phyloP scores from a whole-genome alignment of 2,329 filamentous ascomycete species.

The Onygenales sp. region DNA sequence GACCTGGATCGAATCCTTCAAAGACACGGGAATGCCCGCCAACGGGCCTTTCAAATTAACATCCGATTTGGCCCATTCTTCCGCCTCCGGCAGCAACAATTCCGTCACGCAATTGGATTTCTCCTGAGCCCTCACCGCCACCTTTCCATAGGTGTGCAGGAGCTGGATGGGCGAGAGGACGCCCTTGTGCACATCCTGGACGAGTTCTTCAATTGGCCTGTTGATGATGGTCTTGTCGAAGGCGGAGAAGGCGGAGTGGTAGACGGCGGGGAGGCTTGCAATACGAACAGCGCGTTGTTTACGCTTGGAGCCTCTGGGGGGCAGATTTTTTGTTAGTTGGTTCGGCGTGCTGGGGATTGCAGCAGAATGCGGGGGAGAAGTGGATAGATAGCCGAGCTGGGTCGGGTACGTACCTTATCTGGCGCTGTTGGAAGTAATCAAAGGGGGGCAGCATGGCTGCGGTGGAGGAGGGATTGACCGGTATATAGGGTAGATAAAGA shows the following conservation, averaged over 20 bases:
- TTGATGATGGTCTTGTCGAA: constrained; percentile 59
- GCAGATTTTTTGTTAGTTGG: constrained; percentile 4
- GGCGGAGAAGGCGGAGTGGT: constrained; percentile 55
- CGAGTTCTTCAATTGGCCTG: constrained; percentile 67
- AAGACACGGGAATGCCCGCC: constrained; percentile 74
- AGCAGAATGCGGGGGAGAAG: background rate
- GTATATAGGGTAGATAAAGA: too few species aligned
- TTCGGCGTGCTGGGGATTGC: background rate
- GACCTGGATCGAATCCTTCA: constrained; percentile 72
- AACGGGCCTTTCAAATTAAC: constrained; percentile 71
- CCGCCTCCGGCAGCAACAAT: constrained; percentile 68
- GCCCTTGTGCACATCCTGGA: constrained; percentile 66
- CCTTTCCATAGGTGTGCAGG: constrained; percentile 78
- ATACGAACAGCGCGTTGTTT: constrained; percentile 63
- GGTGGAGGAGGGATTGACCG: background rate
- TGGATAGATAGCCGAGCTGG: constrained; percentile 13
- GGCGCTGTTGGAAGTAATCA: constrained; percentile 61
- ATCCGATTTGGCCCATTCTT: constrained; percentile 55
- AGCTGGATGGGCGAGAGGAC: constrained; percentile 59
- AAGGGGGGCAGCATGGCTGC: constrained; percentile 42
- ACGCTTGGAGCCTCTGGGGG: constrained; percentile 65
- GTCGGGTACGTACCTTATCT: constrained; percentile 50
- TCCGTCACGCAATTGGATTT: constrained; percentile 88
- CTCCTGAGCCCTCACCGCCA: constrained; percentile 71
- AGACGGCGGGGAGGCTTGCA: constrained; percentile 53